A percentile compares a stretch with the other conserved stretches of the same genome.
These are phyloP conservation scores for Quercus berberidifolia DNA, from an alignment of 306 rosid genomes.

Conservation along the genomic window DNA sequence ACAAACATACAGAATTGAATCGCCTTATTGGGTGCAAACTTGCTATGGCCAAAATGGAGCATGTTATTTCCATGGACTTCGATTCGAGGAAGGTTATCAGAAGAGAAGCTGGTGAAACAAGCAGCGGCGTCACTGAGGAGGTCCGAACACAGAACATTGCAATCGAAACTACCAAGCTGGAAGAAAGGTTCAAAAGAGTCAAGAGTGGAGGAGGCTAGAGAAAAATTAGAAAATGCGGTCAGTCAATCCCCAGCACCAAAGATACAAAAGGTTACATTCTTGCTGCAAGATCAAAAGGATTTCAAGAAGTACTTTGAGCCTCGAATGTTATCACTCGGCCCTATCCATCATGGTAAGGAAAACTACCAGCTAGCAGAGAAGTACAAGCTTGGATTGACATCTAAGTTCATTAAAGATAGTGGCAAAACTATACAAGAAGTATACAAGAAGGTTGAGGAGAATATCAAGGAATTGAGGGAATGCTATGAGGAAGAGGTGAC, in stretches of 20 bases:
- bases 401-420: background rate
- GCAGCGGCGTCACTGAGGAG: no score
- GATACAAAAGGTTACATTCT: conserved; percentile 14
- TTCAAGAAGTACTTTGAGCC: conserved; percentile 3
- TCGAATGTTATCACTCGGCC: conserved; percentile 14
- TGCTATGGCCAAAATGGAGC: background rate
- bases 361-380: background rate
- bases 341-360: conserved; percentile 8
- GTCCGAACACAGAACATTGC: no score
- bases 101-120: no score
- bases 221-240: no score
- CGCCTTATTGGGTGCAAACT: background rate
- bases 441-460: background rate
- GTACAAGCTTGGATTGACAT: conserved; percentile 1
- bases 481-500: conserved; percentile 6
- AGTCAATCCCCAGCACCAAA: background rate
- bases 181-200: background rate
- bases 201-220: no score
- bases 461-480: background rate
- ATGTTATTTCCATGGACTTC: background rate
- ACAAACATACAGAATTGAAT: background rate
- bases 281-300: background rate
- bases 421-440: background rate
- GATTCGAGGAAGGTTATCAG: no score
- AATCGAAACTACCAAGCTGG: background rate